Evolutionary conservation across 192 early-diverging fungal genomes (phyloP).

Genomic region (Chytriomyces hyalinus): DNA sequence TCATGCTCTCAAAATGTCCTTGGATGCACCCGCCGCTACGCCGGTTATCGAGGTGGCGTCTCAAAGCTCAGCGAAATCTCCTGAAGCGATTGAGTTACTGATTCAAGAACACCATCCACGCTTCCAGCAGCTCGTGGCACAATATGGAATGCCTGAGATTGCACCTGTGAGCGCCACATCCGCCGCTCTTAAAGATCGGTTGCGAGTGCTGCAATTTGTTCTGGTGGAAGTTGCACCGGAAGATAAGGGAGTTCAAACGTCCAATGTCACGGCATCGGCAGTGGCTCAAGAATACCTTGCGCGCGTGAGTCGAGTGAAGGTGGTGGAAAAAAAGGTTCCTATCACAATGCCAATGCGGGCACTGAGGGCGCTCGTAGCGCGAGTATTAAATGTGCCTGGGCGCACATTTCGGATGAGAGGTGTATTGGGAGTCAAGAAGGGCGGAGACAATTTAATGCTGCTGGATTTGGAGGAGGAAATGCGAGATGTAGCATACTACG

Average conservation of each 20-base stretch:
- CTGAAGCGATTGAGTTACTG: background rate
- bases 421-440: too few relatives aligned
- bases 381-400: conserved; percentile 31
- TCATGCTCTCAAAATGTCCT: background rate
- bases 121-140: conserved; percentile 32
- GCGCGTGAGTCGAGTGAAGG: conserved; percentile 1
- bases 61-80: background rate
- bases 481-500: conserved; percentile 7
- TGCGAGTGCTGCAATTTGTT: conserved; percentile 25
- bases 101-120: conserved; percentile 42
- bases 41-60: too few relatives aligned
- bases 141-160: conserved; percentile 34
- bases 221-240: conserved; percentile 3
- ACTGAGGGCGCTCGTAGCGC: conserved; percentile 26
- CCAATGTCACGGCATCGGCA: background rate
- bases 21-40: too few relatives aligned
- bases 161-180: conserved; percentile 41
- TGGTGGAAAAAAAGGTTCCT: conserved; percentile 37
- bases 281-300: background rate
- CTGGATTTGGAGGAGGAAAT: too few relatives aligned
- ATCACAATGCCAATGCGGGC: conserved; percentile 38
- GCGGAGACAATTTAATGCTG: too few relatives aligned
- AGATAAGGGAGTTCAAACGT: too few relatives aligned
- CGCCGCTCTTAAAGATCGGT: conserved; percentile 42
- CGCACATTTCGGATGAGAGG: too few relatives aligned